These are phyloP conservation scores for Leonotis leonurus DNA, from an alignment of 257 asterid genomes.

Conservation along the genomic window DNA sequence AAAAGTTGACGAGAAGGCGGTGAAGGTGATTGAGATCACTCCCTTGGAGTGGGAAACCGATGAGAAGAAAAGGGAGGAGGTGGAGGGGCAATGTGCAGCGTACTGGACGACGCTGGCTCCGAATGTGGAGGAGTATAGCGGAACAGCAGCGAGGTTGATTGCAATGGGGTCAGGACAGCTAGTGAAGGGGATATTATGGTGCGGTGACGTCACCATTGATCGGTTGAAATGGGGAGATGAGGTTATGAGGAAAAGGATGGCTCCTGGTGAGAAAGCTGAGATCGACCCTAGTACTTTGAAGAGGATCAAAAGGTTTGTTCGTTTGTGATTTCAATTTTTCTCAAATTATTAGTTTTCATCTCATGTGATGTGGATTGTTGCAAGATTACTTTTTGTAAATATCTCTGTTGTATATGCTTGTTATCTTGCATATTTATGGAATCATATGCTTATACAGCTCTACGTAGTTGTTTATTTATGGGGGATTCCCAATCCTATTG, in stretches of 20 bases:
- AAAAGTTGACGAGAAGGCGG: conserved; percentile 50
- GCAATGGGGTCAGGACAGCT: conserved; percentile 90
- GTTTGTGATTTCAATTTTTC: not conserved
- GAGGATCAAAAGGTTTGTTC: conserved; percentile 74
- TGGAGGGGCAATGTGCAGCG: conserved; percentile 81
- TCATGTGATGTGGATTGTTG: not conserved
- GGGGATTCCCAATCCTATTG: too few relatives aligned
- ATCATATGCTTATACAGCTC: too few relatives aligned
- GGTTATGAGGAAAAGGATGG: conserved; percentile 61
- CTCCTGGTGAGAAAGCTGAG: conserved; percentile 45
- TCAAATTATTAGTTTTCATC: not conserved
- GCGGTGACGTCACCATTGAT: conserved; percentile 89
- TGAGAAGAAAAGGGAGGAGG: conserved; percentile 53
- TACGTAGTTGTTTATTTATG: too few relatives aligned
- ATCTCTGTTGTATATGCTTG: not conserved
- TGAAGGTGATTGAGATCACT: conserved; percentile 43
- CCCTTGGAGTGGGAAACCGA: conserved; percentile 48
- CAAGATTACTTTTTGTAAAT: not conserved
- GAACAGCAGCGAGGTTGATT: conserved; percentile 74
- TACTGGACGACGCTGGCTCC: conserved; percentile 98
- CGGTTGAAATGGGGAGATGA: conserved; percentile 77
- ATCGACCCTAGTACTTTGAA: conserved; percentile 66
- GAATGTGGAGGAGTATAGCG: conserved; percentile 92
- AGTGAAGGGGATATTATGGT: conserved; percentile 87
- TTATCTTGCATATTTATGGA: not conserved